Base-by-base conservation (phyloP, 495 filamentous ascomycete species). In the Hyaloscypha variabilis region DNA sequence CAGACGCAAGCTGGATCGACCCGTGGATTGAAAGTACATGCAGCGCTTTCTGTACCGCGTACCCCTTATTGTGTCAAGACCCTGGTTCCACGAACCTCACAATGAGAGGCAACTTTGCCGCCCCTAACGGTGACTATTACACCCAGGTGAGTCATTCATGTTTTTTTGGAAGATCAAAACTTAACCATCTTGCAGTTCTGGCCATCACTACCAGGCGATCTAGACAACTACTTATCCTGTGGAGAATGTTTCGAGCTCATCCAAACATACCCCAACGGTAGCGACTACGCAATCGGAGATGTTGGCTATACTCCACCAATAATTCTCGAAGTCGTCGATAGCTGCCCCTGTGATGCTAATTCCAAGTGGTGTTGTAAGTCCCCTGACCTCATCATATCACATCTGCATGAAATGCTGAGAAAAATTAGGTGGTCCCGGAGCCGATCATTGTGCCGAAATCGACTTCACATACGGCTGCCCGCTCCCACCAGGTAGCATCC, bases 401-500 rank as follows among this genome's bases (percentile, higher is more conserved):
- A 29, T 51, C 11, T n/a, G n/a, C 23, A 30, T 29, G 11, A 2
- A 19, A 11, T 51, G 17, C 49, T 55, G 14, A 63, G 0, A 21
- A 6, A 0, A 13, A 21, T 56, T 21, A 63, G 61, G 61, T 31
- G 64, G 64, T 17, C 52, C 64, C 6, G 58, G 58, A 24, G 64
- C 64, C 23, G 64, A 67, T 25, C 64, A 67, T 39, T 67, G 64
- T 30, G 64, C 29, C 6, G 64, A 67, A 57, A 62, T 67, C 31
- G 19, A 62, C n/a, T 67, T 67, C 58, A 67, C 17, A n/a, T 67
- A 67, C 51, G 64, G 64, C 1, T 67, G 64, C 50, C 64, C 64
- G 0, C 59, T 67, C 13, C 64, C 64, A 49, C 21, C 58, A 6
- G 64, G 34, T 14, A 62, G 58, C 34, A 56, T 62, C 24, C 64